Conservation (phyloP, 2,329 filamentous ascomycete species). For the Colletotrichum higginsianum region DNA sequence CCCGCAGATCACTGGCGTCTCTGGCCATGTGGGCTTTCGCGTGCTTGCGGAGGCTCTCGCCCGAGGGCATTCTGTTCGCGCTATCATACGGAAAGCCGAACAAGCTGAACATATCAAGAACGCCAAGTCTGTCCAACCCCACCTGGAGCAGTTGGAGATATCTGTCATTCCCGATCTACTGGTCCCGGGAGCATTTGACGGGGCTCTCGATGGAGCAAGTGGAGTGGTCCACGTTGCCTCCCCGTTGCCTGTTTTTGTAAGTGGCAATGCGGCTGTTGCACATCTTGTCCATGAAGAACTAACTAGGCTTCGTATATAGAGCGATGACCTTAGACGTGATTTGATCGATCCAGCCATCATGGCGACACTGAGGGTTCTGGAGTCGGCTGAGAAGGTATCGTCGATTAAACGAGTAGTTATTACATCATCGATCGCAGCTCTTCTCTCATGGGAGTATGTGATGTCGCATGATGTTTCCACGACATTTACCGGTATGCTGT, state of each 20-base stretch:
- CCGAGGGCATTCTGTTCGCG: conserved; percentile 47
- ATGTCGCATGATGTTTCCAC: not conserved
- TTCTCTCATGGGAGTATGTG: not conserved
- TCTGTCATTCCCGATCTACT: conserved; percentile 55
- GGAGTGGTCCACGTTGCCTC: conserved; percentile 54
- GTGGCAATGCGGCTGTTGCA: not conserved
- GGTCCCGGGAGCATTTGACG: conserved; percentile 54
- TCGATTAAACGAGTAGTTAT: conserved; percentile 59
- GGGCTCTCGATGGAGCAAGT: conserved; percentile 55
- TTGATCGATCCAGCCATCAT: conserved; percentile 54
- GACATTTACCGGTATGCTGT: not conserved
- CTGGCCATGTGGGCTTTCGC: conserved; percentile 49
- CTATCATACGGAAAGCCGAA: conserved; percentile 47
- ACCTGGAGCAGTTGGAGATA: conserved; percentile 43
- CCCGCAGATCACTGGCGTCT: conserved; percentile 47
- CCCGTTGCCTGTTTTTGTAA: conserved; percentile 41
- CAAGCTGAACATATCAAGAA: conserved; percentile 12
- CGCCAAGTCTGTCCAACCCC: conserved; percentile 26
- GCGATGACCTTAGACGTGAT: conserved; percentile 35
- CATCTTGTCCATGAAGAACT: not conserved
- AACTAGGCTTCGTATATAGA: not conserved
- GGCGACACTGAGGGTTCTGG: conserved; percentile 55
- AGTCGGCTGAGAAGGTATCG: conserved; percentile 51
- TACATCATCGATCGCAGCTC: conserved; percentile 53
- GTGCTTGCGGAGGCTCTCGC: conserved; percentile 46